Evolutionary conservation across 1,139 yeast genomes (phyloP).

Genomic region (Candida frijolesensis): DNA sequence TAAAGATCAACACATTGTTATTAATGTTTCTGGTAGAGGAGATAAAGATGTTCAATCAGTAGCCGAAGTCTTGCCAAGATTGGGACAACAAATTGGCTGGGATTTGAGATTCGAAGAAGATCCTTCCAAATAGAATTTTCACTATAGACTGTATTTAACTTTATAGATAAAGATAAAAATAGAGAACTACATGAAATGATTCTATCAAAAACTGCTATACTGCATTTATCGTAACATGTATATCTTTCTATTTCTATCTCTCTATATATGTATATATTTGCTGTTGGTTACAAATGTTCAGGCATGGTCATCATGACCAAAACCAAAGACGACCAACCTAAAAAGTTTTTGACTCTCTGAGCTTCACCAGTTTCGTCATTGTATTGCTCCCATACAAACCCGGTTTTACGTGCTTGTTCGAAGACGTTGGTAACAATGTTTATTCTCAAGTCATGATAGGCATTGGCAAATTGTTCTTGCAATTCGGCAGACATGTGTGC

Average conservation of each 20-base stretch:
- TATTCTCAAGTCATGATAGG: constrained; percentile 60
- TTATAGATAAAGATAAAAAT: background rate
- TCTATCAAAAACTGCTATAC: background rate
- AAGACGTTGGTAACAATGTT: constrained; percentile 72
- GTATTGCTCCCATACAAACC: constrained; percentile 91
- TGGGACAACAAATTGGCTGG: constrained; percentile 94
- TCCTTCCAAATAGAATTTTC: constrained; percentile 33
- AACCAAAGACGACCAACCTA: constrained; percentile 92
- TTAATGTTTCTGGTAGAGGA: constrained; percentile 96
- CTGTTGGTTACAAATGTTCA: constrained; percentile 29
- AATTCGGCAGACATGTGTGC: constrained; percentile 28
- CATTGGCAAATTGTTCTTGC: constrained; percentile 32
- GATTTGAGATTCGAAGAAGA: constrained; percentile 82
- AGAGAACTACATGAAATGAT: background rate
- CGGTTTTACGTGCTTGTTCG: constrained; percentile 70
- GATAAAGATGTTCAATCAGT: constrained; percentile 98
- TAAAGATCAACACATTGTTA: constrained; percentile 78
- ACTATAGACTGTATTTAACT: background rate
- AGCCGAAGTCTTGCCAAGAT: constrained; percentile 85
- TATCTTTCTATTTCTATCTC: constrained; percentile 2
- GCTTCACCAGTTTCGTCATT: constrained; percentile 75
- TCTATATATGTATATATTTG: background rate
- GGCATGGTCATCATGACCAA: constrained; percentile 85
- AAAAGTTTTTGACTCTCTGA: constrained; percentile 83
- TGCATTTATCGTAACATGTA: background rate